Base-by-base conservation (phyloP, 768 basidiomycete species). In the Clitopilus hobsonii region DNA sequence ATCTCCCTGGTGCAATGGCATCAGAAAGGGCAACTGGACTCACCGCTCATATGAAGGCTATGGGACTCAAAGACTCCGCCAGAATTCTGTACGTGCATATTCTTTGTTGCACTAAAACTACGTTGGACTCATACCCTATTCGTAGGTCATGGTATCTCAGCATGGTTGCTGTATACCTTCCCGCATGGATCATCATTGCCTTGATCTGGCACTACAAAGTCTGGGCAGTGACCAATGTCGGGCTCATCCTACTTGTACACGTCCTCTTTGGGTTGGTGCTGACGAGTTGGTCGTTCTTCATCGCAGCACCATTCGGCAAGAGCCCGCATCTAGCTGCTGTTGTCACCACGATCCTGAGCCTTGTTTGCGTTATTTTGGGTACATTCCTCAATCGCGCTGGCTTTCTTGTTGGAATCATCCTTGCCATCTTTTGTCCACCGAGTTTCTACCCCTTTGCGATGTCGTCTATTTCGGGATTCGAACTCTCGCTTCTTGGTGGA, bases 401-500 rank as follows among this genome's bases (percentile, higher is more conserved):
- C 5, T 74, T 72, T 0, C 71, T 58, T 2, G 71, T 64, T 1
- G 80, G 80, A 20, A 75, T 75, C 52, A 58, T 85, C 23, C 80
- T 83, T 61, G 73, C 80, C 2, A 58, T 86, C 22, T 57, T 85
- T 22, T 84, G 85, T 60, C 85, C 85, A 1, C 82, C 85, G 0
- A 77, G 78, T 20, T 84, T 77, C 65, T 86, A 81, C 56, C 70
- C 83, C 22, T 86, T 84, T 54, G 78, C 77, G 11, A 79, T 78
- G 3, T 74, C 80, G 27, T 75, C 78, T 4, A 74, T 85, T 0
- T 75, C 76, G 32, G 81, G 80, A 13, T 85, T 73, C 55, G 83
- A 86, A 67, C 73, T 70, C 38, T 66, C 76, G 48, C 70, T 72
- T 51, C 65, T 74, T 24, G 61, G 74, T 4, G 77, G 80, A 0